Percentiles rank a stretch among this genome's conserved stretches.
Conservation (phyloP, 2,329 filamentous ascomycete species). For the Alternaria metachromatica region DNA sequence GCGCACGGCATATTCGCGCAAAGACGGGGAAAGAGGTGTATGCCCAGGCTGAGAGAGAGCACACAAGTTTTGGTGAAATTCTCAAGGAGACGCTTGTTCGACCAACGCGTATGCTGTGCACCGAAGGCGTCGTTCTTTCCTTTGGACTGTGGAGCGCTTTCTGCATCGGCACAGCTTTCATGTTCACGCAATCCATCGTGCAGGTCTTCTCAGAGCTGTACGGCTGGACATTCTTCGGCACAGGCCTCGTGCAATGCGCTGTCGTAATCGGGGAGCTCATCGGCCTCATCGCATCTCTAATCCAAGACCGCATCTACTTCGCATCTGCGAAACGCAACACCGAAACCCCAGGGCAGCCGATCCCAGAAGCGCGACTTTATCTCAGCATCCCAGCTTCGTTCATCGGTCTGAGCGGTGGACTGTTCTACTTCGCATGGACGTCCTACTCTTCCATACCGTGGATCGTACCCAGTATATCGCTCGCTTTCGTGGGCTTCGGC, state of each 20-base stretch:
- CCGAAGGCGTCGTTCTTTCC: slow-evolving; percentile 58
- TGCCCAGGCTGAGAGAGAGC: slow-evolving; percentile 45
- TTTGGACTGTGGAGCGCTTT: slow-evolving; percentile 59
- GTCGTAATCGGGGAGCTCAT: slow-evolving; percentile 56
- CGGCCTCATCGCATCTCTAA: slow-evolving; percentile 48
- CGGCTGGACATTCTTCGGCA: slow-evolving; percentile 50
- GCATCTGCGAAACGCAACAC: slow-evolving; percentile 48
- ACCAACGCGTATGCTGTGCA: slow-evolving; percentile 53
- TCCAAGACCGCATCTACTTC: slow-evolving; percentile 51
- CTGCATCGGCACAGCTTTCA: slow-evolving; percentile 55
- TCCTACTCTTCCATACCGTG: slow-evolving; percentile 53
- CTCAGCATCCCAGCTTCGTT: slow-evolving; percentile 54
- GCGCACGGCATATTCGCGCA: slow-evolving; percentile 43
- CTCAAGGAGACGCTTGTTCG: slow-evolving; percentile 49
- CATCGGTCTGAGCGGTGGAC: slow-evolving; percentile 55
- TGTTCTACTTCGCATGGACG: slow-evolving; percentile 62
- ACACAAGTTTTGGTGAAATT: slow-evolving; percentile 39
- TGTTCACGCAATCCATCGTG: slow-evolving; percentile 58
- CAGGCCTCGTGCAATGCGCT: slow-evolving; percentile 55
- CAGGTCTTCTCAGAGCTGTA: slow-evolving; percentile 53
- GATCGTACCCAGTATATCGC: slow-evolving; percentile 56
- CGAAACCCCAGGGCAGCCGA: slow-evolving; percentile 47
- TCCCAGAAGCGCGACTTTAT: slow-evolving; percentile 57
- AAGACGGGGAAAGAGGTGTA: slow-evolving; percentile 32
- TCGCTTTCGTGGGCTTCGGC: slow-evolving; percentile 58